These are phyloP conservation scores for Boletus sp. DNA, from an alignment of 768 basidiomycete species.

Conservation along the genomic window DNA sequence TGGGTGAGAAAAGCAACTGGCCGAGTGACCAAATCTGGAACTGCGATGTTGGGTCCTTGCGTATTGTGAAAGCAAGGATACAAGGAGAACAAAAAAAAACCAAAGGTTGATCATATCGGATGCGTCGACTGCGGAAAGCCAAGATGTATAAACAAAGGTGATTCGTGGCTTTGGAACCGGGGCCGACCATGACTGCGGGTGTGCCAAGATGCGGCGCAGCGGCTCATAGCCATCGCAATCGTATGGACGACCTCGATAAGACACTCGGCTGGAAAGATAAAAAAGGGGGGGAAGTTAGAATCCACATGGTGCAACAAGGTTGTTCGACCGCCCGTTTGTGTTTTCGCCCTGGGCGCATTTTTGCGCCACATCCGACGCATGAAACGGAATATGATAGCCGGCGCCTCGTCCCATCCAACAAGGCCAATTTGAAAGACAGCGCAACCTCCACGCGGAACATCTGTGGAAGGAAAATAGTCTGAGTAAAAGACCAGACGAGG, in stretches of 20 bases:
- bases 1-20: neutral
- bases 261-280: neutral
- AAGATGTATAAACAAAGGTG: neutral
- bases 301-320: neutral
- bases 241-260: neutral
- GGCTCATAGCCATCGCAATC: too few relatives aligned
- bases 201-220: neutral
- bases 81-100: neutral
- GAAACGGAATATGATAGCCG: neutral
- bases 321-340: neutral
- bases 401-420: neutral
- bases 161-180: conserved; percentile 3
- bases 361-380: conserved; percentile 16
- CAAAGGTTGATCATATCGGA: neutral
- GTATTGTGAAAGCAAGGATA: neutral
- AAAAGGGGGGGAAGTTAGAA: neutral
- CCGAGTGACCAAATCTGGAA: too few relatives aligned
- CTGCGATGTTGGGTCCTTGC: too few relatives aligned
- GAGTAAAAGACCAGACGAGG: neutral
- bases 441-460: neutral
- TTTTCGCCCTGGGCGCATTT: neutral
- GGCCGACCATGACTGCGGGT: conserved; percentile 8
- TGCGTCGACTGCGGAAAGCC: neutral
- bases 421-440: neutral
- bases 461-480: neutral